Evolutionary conservation across 176 grass and related monocot species (phyloP), one percentile per base, ranked within the genome.

Genomic region (Lolium perenne): DNA sequence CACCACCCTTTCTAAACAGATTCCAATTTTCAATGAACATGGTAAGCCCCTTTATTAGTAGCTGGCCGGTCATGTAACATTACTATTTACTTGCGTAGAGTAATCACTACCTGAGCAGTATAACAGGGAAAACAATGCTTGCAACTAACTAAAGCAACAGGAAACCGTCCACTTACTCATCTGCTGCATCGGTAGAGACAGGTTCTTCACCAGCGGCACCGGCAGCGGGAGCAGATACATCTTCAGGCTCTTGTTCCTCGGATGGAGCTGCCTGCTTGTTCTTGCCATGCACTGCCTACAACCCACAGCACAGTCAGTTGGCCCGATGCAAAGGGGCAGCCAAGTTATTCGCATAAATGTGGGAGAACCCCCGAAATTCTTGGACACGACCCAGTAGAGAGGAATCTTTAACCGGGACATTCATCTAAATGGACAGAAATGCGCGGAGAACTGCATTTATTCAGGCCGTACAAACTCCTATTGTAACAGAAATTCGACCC

Each of bases 241-340:
- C 38, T 23, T 68, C 77, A 38, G 23, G 11, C 72, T 92, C 82
- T 67, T 72, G 74, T 61, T 86, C 67, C 78, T 80, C 75, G 35
- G 50, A 74, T 60, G 75, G 29, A 58, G 78, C 49, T 22, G 15
- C 65, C 6, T 54, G 60, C n/a, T 74, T 59, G 38, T 50, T 88
- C 47, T 84, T 85, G 48, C 54, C 66, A 81, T 92, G 93, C 88
- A 90, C 86, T 78, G 20, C 79, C 93, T 92, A 70, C 38, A 72
- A 82, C 32, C 32, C 32, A 35, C 32, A 35, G 32, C 32, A 35
- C 32, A 35, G 32, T 2, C 6, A 54, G 45, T 69, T 47, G 83
- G 29, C n/a, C 9, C 16, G 56, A 38, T 26, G 17, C 84, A 41
- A 60, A 50, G 46, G 8, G 76, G 80, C 68, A 71, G 5, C 15